Base-by-base conservation (phyloP, 441 rosid species). In the Raphanus hybrid region DNA sequence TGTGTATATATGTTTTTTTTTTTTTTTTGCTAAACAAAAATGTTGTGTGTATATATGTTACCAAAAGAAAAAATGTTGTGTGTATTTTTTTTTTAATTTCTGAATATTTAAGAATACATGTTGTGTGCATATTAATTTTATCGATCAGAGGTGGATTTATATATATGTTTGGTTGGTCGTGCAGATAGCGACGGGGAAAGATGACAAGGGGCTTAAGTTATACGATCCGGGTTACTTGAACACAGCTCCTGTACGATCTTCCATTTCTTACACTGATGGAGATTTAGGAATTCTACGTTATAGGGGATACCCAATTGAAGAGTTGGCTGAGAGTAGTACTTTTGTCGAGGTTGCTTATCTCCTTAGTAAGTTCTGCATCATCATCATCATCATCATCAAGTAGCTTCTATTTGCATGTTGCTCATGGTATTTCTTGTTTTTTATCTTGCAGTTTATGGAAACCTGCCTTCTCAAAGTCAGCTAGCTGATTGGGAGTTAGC, bases 401-500 rank as follows among this genome's bases (percentile, higher is more conserved):
- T 54, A 7, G 60, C 60, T 32, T 48, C 10, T 72, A 7, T 32
- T 11, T 69, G 59, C 15, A 54, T 54, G 26, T 54, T 60, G 14
- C 67, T 35, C 20, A 14, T 50, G 23, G 58, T 52, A 6, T 52
- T 14, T 50, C 18, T 50, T 50, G 57, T 12, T 55, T 45, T 74
- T 62, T 20, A 15, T 48, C 57, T 83, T 71, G 69, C 83, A 95
- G 99, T 96, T 89, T 93, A 96, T 77, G 99, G 99, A 70, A 91
- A 82, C 80, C 79, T 96, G 70, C 99, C 99, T 43, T 87, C 97
- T 70, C 78, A 89, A 82, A 81, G 79, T 79, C 96, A 92, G 85
- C 81, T 96, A 67, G 93, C 94, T 52, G 92, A 93, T 79, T 96
- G 99, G 99, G 96, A 93, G 80, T 96, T 92, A 76, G 87, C 98